These are phyloP conservation scores for Rhodomyrtus psidioides DNA, from an alignment of 441 rosid species.

Conservation along the genomic window DNA sequence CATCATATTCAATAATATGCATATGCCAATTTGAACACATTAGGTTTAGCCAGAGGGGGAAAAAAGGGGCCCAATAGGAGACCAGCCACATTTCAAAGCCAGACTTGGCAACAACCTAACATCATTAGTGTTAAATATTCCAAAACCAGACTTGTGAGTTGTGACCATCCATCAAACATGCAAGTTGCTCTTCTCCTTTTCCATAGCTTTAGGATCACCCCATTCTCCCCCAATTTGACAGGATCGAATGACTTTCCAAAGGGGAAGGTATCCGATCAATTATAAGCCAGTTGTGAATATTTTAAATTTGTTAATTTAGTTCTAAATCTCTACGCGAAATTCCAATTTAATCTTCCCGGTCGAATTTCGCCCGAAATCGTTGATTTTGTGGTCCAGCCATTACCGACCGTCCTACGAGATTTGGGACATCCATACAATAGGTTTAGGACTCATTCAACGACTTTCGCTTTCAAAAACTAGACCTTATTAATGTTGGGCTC, in stretches of 20 bases:
- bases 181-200: background rate
- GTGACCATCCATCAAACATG: background rate
- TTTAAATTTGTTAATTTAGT: no score
- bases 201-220: background rate
- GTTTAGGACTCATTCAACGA: no score
- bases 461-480: background rate
- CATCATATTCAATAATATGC: background rate
- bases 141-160: background rate
- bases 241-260: no score
- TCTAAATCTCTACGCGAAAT: no score
- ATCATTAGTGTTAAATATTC: background rate
- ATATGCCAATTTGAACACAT: background rate
- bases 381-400: no score
- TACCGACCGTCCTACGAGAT: no score
- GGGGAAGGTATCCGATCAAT: no score
- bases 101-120: background rate
- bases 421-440: no score
- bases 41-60: background rate
- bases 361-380: no score
- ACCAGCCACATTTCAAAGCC: background rate
- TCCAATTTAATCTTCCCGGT: no score
- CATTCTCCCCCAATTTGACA: background rate
- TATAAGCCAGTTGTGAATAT: no score
- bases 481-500: background rate
- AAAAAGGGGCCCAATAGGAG: background rate